These are phyloP conservation scores for Ochromonadaceae sp. DNA, from an alignment of 352 stramenopile genomes.

Conservation along the genomic window DNA sequence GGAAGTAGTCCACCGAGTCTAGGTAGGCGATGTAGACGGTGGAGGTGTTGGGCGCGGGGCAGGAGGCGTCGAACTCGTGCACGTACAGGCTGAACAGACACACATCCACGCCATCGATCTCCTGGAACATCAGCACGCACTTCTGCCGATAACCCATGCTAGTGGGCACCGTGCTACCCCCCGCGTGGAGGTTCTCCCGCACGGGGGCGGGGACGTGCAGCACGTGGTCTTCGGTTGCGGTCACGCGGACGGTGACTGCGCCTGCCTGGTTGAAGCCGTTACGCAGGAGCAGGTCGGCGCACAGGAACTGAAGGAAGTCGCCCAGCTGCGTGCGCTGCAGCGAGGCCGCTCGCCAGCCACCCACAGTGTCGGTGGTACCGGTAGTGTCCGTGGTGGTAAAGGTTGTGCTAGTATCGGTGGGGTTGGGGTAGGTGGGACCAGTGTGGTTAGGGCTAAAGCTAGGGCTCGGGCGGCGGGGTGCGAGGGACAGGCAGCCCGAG, in stretches of 20 bases:
- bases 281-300: slow-evolving; percentile 29
- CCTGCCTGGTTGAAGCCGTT: slow-evolving; percentile 5
- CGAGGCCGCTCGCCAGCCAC: slow-evolving; percentile 15
- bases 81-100: slow-evolving; percentile 94
- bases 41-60: slow-evolving; percentile 48
- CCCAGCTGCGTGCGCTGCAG: slow-evolving; percentile 28
- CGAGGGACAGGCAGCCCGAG: no score
- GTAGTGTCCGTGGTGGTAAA: no score
- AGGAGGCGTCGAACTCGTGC: slow-evolving; percentile 48
- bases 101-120: slow-evolving; percentile 84
- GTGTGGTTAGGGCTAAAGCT: no score
- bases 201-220: slow-evolving; percentile 31
- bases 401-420: no score
- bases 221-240: slow-evolving; percentile 27
- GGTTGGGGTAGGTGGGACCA: no score
- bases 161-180: slow-evolving; percentile 19
- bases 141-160: slow-evolving; percentile 67
- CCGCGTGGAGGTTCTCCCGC: not conserved
- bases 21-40: slow-evolving; percentile 91
- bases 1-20: slow-evolving; percentile 90
- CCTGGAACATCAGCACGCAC: slow-evolving; percentile 85
- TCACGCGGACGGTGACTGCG: slow-evolving; percentile 32
- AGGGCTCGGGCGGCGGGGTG: no score
- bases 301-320: slow-evolving; percentile 38
- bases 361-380: no score